These are phyloP conservation scores for Adansonia grandidieri DNA, from an alignment of 441 rosid genomes.

Conservation along the genomic window DNA sequence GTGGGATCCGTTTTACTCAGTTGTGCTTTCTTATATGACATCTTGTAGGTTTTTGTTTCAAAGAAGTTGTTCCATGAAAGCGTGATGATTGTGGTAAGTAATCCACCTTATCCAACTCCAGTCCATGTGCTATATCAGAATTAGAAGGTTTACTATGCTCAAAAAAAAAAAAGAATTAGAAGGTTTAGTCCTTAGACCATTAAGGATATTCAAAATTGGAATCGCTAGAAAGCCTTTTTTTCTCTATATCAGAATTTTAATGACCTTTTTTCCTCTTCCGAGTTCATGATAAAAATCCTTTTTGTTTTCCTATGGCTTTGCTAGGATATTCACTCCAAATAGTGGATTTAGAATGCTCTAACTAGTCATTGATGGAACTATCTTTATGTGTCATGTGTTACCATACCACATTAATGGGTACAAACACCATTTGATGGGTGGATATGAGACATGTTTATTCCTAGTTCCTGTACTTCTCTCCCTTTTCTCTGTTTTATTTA, in stretches of 20 bases:
- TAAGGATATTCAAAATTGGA: slow-evolving; percentile 2
- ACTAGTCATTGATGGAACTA: neutral
- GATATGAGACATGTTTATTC: slow-evolving; percentile 9
- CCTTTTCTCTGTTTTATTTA: neutral
- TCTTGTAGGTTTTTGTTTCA: slow-evolving; percentile 82
- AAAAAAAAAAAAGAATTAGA: too few species aligned
- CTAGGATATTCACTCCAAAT: neutral
- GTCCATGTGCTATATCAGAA: neutral
- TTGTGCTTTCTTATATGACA: slow-evolving; percentile 78
- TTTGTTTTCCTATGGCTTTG: neutral
- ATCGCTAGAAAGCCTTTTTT: slow-evolving; percentile 19
- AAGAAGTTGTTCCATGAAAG: slow-evolving; percentile 72
- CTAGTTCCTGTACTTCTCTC: neutral
- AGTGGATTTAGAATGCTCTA: neutral
- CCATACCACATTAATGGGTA: neutral
- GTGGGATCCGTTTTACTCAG: slow-evolving; percentile 79
- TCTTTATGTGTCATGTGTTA: neutral
- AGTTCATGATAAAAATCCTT: neutral
- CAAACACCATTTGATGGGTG: slow-evolving; percentile 14
- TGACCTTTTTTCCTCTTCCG: neutral
- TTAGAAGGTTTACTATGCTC: neutral
- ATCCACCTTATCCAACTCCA: slow-evolving; percentile 2
- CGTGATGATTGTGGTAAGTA: slow-evolving; percentile 83
- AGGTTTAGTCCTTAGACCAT: slow-evolving; percentile 12
- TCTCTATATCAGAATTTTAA: too few species aligned